Evolutionary conservation across 208 protist species (phyloP).

Genomic region (Trypanosoma platydactyli): DNA sequence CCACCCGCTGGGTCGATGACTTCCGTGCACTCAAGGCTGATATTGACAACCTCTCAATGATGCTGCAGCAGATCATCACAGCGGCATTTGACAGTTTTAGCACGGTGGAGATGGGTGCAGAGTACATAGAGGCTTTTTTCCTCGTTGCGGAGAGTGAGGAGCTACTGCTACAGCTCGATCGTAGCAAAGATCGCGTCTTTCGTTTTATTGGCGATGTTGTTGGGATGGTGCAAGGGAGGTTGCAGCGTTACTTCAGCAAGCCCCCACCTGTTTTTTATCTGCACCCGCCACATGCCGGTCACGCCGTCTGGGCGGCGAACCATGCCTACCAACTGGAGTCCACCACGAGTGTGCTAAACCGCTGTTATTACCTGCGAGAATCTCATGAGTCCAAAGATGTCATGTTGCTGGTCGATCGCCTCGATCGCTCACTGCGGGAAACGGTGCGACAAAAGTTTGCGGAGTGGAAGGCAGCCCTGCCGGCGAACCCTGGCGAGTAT

Average conservation of each 20-base stretch:
- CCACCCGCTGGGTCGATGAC: constrained; percentile 97
- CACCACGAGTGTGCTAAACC: constrained; percentile 54
- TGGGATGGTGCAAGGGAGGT: constrained; percentile 86
- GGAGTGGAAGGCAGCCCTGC: constrained; percentile 78
- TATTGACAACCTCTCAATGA: constrained; percentile 96
- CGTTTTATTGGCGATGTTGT: constrained; percentile 84
- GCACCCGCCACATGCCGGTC: constrained; percentile 90
- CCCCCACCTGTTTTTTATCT: constrained; percentile 89
- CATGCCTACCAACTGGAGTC: constrained; percentile 55
- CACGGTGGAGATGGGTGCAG: constrained; percentile 88
- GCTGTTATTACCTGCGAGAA: constrained; percentile 84
- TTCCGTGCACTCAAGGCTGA: constrained; percentile 95
- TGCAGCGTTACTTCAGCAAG: constrained; percentile 90
- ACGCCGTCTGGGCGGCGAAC: constrained; percentile 91
- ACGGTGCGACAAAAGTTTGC: constrained; percentile 70
- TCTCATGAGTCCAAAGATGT: constrained; percentile 85
- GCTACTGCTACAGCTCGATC: constrained; percentile 92
- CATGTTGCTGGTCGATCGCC: constrained; percentile 62
- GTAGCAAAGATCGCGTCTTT: constrained; percentile 91
- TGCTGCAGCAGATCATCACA: constrained; percentile 97
- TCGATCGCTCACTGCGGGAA: constrained; percentile 84
- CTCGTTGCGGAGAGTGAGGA: constrained; percentile 93
- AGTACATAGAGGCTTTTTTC: constrained; percentile 97
- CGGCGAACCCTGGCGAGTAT: constrained; percentile 66
- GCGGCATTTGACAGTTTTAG: constrained; percentile 94